Conservation (phyloP, 139 green algal species). For the Micractinium conductrix region DNA sequence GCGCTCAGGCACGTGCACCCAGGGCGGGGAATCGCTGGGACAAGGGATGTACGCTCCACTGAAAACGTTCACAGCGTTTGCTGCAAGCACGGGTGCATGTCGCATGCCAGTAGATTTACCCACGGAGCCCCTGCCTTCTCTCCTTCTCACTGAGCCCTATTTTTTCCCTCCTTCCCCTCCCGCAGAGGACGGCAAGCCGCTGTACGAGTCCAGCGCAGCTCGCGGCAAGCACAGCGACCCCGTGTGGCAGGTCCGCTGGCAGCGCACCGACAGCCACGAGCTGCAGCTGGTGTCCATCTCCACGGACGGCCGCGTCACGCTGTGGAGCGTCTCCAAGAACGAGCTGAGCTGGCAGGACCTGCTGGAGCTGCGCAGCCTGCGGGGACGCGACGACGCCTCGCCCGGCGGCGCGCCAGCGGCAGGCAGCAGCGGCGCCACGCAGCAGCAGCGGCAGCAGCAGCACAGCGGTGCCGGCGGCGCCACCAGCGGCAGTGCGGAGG, state of each 20-base stretch:
- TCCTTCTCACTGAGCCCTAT: no score
- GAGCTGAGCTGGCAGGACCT: conserved; percentile 77
- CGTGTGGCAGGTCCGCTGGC: conserved; percentile 80
- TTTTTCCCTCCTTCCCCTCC: not conserved
- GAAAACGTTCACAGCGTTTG: no score
- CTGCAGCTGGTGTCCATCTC: conserved; percentile 74
- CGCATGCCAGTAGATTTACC: no score
- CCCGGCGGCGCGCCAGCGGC: not conserved
- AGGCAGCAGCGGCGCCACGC: not conserved
- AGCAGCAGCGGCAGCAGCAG: no score
- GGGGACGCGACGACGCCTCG: not conserved
- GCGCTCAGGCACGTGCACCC: not conserved
- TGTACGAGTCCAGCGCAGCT: conserved; percentile 73
- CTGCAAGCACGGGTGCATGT: no score
- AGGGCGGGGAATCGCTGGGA: no score
- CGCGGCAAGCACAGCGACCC: conserved; percentile 88
- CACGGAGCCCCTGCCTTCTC: no score
- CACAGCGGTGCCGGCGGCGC: not conserved
- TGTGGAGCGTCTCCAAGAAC: conserved; percentile 89
- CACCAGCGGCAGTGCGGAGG: not conserved
- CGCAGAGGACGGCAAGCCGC: conserved; percentile 33
- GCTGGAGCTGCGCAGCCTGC: conserved; percentile 60
- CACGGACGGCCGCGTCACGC: conserved; percentile 80
- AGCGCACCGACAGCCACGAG: conserved; percentile 65
- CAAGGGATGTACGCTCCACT: no score